Evolutionary conservation across 2,329 filamentous ascomycete species (phyloP).

Genomic region (Fusarium marasasianum): DNA sequence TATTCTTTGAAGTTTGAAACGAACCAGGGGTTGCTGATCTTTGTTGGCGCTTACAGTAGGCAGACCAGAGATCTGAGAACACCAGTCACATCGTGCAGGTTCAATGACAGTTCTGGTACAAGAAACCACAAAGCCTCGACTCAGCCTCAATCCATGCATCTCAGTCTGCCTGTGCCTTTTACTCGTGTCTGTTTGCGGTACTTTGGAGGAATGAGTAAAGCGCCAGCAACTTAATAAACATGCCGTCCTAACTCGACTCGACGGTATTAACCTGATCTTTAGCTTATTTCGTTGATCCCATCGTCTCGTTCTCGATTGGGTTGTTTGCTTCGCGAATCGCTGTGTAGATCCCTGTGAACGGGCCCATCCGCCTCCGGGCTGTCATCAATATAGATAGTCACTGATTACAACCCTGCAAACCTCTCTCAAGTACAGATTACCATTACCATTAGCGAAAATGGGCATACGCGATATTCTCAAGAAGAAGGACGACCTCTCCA

Average conservation of each 20-base stretch:
- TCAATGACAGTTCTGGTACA: constrained; percentile 1
- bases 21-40: constrained; percentile 15
- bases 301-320: background rate
- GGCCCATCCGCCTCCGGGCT: constrained; percentile 7
- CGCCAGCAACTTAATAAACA: background rate
- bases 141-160: constrained; percentile 34
- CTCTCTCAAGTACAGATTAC: background rate
- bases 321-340: constrained; percentile 15
- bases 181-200: constrained; percentile 27
- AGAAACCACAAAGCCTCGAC: constrained; percentile 36
- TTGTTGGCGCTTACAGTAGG: constrained; percentile 11
- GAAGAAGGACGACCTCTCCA: constrained; percentile 61
- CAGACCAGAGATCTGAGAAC: constrained; percentile 7
- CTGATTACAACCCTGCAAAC: background rate
- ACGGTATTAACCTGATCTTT: background rate
- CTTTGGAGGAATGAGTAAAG: constrained; percentile 12
- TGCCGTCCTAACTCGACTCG: background rate
- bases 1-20: background rate
- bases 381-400: background rate
- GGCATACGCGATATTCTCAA: constrained; percentile 63
- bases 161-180: background rate
- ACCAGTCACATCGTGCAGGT: background rate
- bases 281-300: background rate
- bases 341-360: constrained; percentile 23
- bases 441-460: constrained; percentile 48